Percentiles rank a stretch among this genome's conserved stretches.
phyloP scores from a whole-genome alignment of 305 asterid species.

The Fraxinus latifolia region DNA sequence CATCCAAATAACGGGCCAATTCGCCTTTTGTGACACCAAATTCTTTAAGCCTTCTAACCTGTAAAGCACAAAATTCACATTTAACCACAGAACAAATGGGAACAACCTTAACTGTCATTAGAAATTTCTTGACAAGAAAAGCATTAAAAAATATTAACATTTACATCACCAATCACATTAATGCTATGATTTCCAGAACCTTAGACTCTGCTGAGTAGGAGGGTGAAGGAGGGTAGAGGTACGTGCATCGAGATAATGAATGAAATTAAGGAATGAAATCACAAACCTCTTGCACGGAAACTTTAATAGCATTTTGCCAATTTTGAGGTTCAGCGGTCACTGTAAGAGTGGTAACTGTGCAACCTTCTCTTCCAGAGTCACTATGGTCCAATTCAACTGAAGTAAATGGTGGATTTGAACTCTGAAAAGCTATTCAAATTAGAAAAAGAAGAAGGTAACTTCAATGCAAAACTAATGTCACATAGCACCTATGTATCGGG shows the following conservation, averaged over 20 bases:
- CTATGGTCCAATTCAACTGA: conserved; percentile 98
- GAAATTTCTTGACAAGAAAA: not conserved
- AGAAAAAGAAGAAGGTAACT: conserved; percentile 5
- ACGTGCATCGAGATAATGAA: not conserved
- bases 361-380: conserved; percentile 99
- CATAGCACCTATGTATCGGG: not conserved
- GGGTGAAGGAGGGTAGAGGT: not conserved
- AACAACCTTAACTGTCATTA: conserved; percentile 1
- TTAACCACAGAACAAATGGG: conserved; percentile 18
- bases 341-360: conserved; percentile 97
- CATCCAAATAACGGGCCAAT: conserved; percentile 90
- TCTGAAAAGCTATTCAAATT: conserved; percentile 54
- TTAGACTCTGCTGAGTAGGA: not conserved
- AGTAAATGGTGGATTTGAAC: conserved; percentile 97
- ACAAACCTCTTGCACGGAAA: conserved; percentile 98
- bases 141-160: not conserved
- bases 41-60: conserved; percentile 98
- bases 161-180: not conserved
- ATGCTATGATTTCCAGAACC: not conserved
- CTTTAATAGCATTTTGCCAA: conserved; percentile 91
- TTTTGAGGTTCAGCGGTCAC: conserved; percentile 94
- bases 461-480: not conserved
- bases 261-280: conserved; percentile 19
- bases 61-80: conserved; percentile 20
- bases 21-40: conserved; percentile 99